A percentile compares a stretch with the other conserved stretches of the same genome.
Conservation (phyloP, 495 filamentous ascomycete genomes). For the Tuber melanosporum region DNA sequence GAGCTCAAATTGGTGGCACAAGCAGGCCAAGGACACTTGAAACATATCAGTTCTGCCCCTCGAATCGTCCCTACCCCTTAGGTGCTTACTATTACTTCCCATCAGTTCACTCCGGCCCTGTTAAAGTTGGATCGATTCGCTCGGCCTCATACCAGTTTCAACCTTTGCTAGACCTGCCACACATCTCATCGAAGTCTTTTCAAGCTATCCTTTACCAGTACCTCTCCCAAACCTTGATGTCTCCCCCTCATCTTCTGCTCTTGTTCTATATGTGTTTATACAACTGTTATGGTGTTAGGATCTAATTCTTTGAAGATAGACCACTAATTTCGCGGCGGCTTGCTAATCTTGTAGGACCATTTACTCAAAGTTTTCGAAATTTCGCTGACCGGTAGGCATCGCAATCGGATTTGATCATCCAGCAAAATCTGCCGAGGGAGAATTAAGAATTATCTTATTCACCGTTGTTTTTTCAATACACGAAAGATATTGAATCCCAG, state of each 20-base stretch:
- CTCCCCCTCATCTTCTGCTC: not conserved
- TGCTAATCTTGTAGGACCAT: not conserved
- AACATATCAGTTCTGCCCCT: slow-evolving; percentile 4
- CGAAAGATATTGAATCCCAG: not conserved
- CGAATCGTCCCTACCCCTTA: not conserved
- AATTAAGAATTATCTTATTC: not conserved
- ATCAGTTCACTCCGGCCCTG: not conserved
- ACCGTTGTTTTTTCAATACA: not conserved
- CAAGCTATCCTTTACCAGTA: not conserved
- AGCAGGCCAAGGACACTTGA: slow-evolving; percentile 22
- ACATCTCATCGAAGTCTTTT: not conserved
- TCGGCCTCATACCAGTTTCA: not conserved
- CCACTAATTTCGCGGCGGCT: not conserved
- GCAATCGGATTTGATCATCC: not conserved
- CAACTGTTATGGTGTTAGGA: not conserved
- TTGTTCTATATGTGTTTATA: not conserved
- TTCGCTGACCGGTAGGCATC: not conserved
- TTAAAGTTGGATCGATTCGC: slow-evolving; percentile 19
- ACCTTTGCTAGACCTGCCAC: not conserved
- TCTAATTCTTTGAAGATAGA: not conserved
- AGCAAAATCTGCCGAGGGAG: not conserved
- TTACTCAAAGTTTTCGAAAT: not conserved
- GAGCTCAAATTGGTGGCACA: slow-evolving; percentile 11
- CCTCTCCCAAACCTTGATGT: not conserved
- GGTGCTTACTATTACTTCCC: slow-evolving; percentile 15